Base-by-base conservation (phyloP, 805 yeast species). In the Saccharomyces kudriavzevii region DNA sequence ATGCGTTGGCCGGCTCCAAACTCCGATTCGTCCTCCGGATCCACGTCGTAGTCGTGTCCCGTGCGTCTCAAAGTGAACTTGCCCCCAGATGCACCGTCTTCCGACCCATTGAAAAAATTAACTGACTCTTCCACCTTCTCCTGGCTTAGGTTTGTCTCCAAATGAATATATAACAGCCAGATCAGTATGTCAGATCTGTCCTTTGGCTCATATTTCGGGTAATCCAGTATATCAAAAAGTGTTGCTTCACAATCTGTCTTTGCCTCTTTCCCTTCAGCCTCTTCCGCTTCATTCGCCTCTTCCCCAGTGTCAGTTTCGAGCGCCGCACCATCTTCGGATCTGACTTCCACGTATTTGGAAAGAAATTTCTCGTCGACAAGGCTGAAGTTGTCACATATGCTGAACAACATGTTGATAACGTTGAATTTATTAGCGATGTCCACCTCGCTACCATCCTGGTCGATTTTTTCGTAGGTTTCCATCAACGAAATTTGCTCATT, bases 91-190 rank as follows among this genome's bases (percentile, higher is more conserved):
- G 52, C 52, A 20, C 57, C 49, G 2, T 20, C 26, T 20, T 49
- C 55, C 8, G 48, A 54, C 2, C 53, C 52, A 22, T 58, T 57
- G 50, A 67, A 65, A 22, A 58, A n/a, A 25, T 53, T 56, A 35
- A 65, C 30, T 8, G 71, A 54, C 17, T 60, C 52, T n/a, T 50
- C 48, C 2, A 85, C 61, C 53, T 78, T 80, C 27, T 77, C 82
- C 1, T 75, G 72, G 1, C 77, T 66, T 57, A 87, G 74, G 54
- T 79, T 77, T 0, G 96, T 87, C 64, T 92, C 97, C 58, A 87
- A 72, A 62, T 85, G 88, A 1, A 88, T 79, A 72, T 89, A 91
- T 46, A 89, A 63, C 40, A 92, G 71, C 97, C 97, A 92, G 55
- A 92, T 68, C 58, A 92, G 83, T 40, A 94, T 76, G 51, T 77